These are phyloP conservation scores for Trichoderma brevicompactum DNA, from an alignment of 2,329 filamentous ascomycete genomes.

Conservation along the genomic window DNA sequence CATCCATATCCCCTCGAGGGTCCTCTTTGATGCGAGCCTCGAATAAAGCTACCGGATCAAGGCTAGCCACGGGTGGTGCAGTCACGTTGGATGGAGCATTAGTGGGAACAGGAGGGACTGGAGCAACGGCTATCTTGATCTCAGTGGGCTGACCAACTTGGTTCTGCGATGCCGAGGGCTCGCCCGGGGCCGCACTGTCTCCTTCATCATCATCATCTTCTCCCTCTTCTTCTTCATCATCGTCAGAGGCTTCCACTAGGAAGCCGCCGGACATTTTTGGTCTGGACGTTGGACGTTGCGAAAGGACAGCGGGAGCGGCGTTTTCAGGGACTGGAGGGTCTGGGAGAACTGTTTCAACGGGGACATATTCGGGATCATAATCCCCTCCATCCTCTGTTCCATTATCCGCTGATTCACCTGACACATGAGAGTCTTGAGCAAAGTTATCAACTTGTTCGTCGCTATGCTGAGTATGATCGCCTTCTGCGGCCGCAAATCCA, in stretches of 20 bases:
- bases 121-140: conserved; percentile 33
- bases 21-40: conserved; percentile 93
- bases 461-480: conserved; percentile 60
- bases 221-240: conserved; percentile 47
- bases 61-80: conserved; percentile 47
- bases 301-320: conserved; percentile 36
- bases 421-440: conserved; percentile 52
- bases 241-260: conserved; percentile 63
- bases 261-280: conserved; percentile 65
- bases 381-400: conserved; percentile 59
- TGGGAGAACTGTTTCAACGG: conserved; percentile 48
- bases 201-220: conserved; percentile 48
- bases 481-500: conserved; percentile 60
- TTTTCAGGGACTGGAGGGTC: conserved; percentile 44
- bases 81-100: conserved; percentile 41
- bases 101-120: conserved; percentile 34
- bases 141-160: conserved; percentile 33
- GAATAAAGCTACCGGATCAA: conserved; percentile 76
- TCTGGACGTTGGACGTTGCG: conserved; percentile 49
- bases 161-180: conserved; percentile 11
- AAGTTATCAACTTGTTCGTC: conserved; percentile 58
- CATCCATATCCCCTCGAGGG: conserved; percentile 87
- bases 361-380: conserved; percentile 63
- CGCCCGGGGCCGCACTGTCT: conserved; percentile 7
- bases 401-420: conserved; percentile 55